A percentile compares a stretch with the other conserved stretches of the same genome.
Conservation (phyloP, 1,284 basidiomycete species). For the Polyporus tsugae region DNA sequence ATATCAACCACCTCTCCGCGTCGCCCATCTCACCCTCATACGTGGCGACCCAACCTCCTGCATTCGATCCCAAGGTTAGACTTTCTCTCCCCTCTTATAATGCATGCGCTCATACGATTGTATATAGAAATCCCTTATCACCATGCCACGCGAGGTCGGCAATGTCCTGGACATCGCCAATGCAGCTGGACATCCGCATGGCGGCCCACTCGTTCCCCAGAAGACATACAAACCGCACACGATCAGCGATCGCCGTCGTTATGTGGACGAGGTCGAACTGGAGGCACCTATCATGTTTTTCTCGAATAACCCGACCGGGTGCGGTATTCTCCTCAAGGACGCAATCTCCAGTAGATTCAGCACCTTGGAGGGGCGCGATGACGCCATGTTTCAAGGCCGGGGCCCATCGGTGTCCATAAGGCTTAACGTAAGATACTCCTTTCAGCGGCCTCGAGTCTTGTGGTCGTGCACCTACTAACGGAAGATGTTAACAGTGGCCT, state of each 20-base stretch:
- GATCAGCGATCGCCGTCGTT: constrained; percentile 74
- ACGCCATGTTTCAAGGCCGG: constrained; percentile 68
- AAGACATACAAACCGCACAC: constrained; percentile 76
- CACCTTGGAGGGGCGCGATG: constrained; percentile 58
- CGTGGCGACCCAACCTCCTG: constrained; percentile 5
- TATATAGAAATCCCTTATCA: background rate
- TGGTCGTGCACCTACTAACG: background rate
- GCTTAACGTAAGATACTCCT: constrained; percentile 58
- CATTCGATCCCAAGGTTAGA: constrained; percentile 14
- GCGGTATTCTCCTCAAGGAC: constrained; percentile 66
- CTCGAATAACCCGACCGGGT: constrained; percentile 56
- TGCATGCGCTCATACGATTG: background rate
- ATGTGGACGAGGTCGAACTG: constrained; percentile 71
- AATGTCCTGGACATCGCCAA: constrained; percentile 35
- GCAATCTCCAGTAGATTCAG: constrained; percentile 54
- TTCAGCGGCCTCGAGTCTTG: background rate
- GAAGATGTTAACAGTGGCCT: constrained; percentile 62
- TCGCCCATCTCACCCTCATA: constrained; percentile 23
- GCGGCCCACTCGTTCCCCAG: constrained; percentile 58
- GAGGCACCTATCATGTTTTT: constrained; percentile 70
- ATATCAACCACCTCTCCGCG: constrained; percentile 16
- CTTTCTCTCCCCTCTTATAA: background rate
- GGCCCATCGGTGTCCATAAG: constrained; percentile 82
- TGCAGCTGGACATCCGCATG: constrained; percentile 22
- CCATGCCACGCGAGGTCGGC: constrained; percentile 8